These are phyloP conservation scores for Chamaenerion angustifolium DNA, from an alignment of 345 rosid species.

Conservation along the genomic window DNA sequence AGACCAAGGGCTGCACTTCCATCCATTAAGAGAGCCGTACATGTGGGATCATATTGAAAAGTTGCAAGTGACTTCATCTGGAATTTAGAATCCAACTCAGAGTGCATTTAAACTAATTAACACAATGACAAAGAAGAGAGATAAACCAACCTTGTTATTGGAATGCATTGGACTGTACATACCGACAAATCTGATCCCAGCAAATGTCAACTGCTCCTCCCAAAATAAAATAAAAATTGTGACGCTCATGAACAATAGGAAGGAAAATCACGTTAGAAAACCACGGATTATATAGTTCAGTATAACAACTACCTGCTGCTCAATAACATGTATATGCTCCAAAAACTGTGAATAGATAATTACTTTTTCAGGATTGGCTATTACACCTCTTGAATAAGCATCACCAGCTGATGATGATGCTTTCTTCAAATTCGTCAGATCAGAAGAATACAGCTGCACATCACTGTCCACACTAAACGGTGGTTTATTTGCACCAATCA, in stretches of 20 bases:
- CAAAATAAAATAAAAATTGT: neutral
- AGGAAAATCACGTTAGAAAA: slow-evolving; percentile 1
- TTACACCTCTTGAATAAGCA: slow-evolving; percentile 18
- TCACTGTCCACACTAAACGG: slow-evolving; percentile 11
- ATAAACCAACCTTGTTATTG: slow-evolving; percentile 44
- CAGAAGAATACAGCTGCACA: slow-evolving; percentile 10
- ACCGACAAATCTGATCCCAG: slow-evolving; percentile 68
- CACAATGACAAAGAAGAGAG: neutral
- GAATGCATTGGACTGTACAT: slow-evolving; percentile 87
- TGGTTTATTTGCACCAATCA: slow-evolving; percentile 38
- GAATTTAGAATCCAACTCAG: slow-evolving; percentile 7
- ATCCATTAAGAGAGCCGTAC: slow-evolving; percentile 91
- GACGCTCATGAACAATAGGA: neutral
- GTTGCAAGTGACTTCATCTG: slow-evolving; percentile 62
- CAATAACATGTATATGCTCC: slow-evolving; percentile 82
- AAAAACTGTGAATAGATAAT: slow-evolving; percentile 89
- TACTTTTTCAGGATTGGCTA: slow-evolving; percentile 45
- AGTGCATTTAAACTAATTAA: neutral
- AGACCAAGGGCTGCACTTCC: slow-evolving; percentile 96
- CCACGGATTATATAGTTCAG: neutral
- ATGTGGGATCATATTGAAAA: slow-evolving; percentile 51
- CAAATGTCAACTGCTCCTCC: slow-evolving; percentile 40
- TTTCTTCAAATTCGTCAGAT: slow-evolving; percentile 10
- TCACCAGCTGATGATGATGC: slow-evolving; percentile 9
- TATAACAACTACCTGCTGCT: slow-evolving; percentile 56